Base-by-base conservation (phyloP, 2,329 filamentous ascomycete species). In the Exophiala xenobiotica region DNA sequence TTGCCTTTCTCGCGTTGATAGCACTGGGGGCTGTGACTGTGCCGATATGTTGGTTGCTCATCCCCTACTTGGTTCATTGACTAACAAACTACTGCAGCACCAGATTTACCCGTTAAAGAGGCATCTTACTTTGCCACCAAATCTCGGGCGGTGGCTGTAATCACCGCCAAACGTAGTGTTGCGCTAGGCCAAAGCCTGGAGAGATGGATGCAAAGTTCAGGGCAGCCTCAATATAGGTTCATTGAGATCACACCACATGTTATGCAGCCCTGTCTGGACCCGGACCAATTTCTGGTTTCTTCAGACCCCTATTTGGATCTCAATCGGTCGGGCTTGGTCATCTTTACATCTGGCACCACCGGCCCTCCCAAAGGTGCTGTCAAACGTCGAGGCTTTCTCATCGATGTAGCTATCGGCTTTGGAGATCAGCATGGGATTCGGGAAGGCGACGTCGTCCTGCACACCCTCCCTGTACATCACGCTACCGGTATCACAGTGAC, bases 321-420 rank as follows among this genome's bases (percentile, higher is more conserved):
- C 43, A 67, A 67, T 45, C 53, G 54, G 2, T 60, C 65, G 8
- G 66, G 51, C 35, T 86, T 83, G 61, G 73, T 83, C 2, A 77
- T 87, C 6, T 82, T 86, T 55, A 79, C 78, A 0, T 78, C 78
- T 2, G 78, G 79, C 0, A 80, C 79, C 0, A 78, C 79, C 1
- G 77, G 76, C 42, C 75, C 74, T 40, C 79, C 80, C 0, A 81
- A 82, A 52, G 83, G 81, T 1, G 78, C 83, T 9, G 79, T 84
- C 14, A 56, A 43, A 38, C 51, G 59, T 9, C 46, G 59, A 12
- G 43, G 42, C 9, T 46, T 47, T 35, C 27, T 57, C n/a, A 57
- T 64, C 16, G 62, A 57, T 3, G 58, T 43, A 9, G 41, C 47
- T 2, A 29, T 40, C 14, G 40, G 39, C 6, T 59, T 64, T 22